Conservation (phyloP, 441 rosid species). For the Lagerstroemia fauriei region DNA sequence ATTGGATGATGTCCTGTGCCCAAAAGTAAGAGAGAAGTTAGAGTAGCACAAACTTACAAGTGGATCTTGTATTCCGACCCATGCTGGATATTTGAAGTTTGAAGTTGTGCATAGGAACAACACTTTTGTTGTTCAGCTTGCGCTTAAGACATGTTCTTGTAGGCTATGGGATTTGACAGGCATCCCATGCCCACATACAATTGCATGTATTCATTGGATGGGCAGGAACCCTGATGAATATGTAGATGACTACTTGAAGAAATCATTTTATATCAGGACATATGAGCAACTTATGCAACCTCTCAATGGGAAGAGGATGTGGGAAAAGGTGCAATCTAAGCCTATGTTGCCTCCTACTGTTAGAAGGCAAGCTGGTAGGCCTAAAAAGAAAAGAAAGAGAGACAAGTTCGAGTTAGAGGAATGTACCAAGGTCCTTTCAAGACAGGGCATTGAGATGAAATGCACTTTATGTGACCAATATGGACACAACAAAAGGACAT, state of each 20-base stretch:
- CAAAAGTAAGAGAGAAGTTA: not conserved
- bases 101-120: not conserved
- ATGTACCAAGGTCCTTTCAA: not conserved
- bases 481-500: not conserved
- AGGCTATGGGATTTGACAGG: not conserved
- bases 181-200: not conserved
- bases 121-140: too few relatives aligned
- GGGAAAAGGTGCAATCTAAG: not conserved
- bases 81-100: not conserved
- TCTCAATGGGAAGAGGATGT: not conserved
- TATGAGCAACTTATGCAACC: not conserved
- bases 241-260: not conserved
- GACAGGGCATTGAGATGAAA: not conserved
- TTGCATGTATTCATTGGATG: not conserved
- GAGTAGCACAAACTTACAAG: not conserved
- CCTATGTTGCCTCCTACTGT: not conserved
- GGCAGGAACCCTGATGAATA: not conserved
- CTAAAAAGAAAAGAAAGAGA: not conserved
- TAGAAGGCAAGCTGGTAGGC: not conserved
- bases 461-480: not conserved
- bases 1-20: not conserved
- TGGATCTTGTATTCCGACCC: not conserved
- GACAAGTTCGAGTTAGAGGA: not conserved
- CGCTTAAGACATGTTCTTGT: not conserved
- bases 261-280: not conserved